phyloP scores from a whole-genome alignment of 768 basidiomycete genomes.

The Glaciozyma martinii region DNA sequence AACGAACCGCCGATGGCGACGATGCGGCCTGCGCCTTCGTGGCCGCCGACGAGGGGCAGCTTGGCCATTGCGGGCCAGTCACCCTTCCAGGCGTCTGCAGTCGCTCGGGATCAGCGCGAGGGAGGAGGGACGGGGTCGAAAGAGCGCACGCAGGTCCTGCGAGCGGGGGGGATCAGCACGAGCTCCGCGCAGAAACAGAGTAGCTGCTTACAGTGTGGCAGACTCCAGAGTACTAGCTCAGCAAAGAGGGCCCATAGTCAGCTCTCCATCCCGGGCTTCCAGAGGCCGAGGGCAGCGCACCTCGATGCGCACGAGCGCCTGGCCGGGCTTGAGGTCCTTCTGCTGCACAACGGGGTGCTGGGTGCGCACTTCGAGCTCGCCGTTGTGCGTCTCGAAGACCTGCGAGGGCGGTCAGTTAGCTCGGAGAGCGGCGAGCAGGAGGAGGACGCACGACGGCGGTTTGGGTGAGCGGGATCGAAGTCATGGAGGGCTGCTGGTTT shows the following conservation, averaged over 20 bases:
- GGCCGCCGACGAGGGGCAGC: conserved; percentile 61
- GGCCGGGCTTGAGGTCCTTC: conserved; percentile 11
- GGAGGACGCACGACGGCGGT: too few relatives aligned
- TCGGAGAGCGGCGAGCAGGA: too few relatives aligned
- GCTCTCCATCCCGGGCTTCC: background rate
- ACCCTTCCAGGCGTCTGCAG: conserved; percentile 47
- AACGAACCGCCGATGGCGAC: conserved; percentile 60
- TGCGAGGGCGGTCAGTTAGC: background rate
- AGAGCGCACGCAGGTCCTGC: background rate
- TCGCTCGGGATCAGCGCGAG: background rate
- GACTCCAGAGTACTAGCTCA: conserved; percentile 10
- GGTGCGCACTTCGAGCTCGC: background rate
- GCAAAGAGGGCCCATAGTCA: background rate
- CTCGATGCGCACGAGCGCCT: conserved; percentile 11
- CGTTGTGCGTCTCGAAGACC: conserved; percentile 16
- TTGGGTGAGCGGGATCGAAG: too few relatives aligned
- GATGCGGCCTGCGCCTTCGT: conserved; percentile 72
- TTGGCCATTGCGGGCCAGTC: conserved; percentile 69
- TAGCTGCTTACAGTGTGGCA: background rate
- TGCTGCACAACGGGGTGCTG: conserved; percentile 12
- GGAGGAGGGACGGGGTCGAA: too few relatives aligned
- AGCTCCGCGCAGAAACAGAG: too few relatives aligned
- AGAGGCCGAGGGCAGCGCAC: background rate
- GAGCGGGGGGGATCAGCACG: background rate
- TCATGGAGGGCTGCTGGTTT: too few relatives aligned